These are phyloP conservation scores for Aspergillus sp. DNA, from an alignment of 2,329 filamentous ascomycete genomes.

Conservation along the genomic window DNA sequence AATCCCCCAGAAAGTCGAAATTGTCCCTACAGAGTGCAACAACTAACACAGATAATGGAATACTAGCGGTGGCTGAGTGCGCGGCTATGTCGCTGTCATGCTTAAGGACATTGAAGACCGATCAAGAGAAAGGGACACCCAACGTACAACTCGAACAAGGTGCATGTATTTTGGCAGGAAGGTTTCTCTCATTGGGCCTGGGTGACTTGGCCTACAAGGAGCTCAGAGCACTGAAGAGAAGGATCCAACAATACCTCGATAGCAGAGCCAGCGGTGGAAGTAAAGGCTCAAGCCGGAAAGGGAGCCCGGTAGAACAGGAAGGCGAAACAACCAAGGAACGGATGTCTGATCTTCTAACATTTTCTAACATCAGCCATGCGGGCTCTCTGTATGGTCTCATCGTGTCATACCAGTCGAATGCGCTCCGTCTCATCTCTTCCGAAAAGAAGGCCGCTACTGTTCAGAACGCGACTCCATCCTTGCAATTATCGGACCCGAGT, in stretches of 20 bases:
- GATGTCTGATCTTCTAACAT: slow-evolving; percentile 40
- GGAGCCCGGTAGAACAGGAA: slow-evolving; percentile 19
- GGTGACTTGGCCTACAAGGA: slow-evolving; percentile 45
- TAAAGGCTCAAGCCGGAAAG: slow-evolving; percentile 17
- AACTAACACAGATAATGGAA: slow-evolving; percentile 23
- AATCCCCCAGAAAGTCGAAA: slow-evolving; percentile 28
- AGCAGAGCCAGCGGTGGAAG: slow-evolving; percentile 17
- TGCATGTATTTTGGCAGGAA: slow-evolving; percentile 44
- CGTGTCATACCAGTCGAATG: slow-evolving; percentile 44
- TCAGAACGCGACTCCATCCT: slow-evolving; percentile 32
- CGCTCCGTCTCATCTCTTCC: slow-evolving; percentile 38
- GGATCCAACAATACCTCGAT: slow-evolving; percentile 38
- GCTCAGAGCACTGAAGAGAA: slow-evolving; percentile 40
- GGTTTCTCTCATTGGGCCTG: slow-evolving; percentile 43
- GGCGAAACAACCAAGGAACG: slow-evolving; percentile 37
- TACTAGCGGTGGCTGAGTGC: slow-evolving; percentile 42
- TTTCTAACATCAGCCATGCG: slow-evolving; percentile 32
- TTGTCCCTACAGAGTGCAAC: background rate
- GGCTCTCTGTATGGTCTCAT: slow-evolving; percentile 34
- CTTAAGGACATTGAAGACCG: slow-evolving; percentile 38
- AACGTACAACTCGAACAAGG: slow-evolving; percentile 47
- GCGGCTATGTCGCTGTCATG: slow-evolving; percentile 43
- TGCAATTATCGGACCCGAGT: slow-evolving; percentile 37
- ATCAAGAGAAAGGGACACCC: slow-evolving; percentile 27
- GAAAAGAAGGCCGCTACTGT: slow-evolving; percentile 36